These are phyloP conservation scores for Olyra latifolia DNA, from an alignment of 176 grass and related monocot species.

Conservation along the genomic window DNA sequence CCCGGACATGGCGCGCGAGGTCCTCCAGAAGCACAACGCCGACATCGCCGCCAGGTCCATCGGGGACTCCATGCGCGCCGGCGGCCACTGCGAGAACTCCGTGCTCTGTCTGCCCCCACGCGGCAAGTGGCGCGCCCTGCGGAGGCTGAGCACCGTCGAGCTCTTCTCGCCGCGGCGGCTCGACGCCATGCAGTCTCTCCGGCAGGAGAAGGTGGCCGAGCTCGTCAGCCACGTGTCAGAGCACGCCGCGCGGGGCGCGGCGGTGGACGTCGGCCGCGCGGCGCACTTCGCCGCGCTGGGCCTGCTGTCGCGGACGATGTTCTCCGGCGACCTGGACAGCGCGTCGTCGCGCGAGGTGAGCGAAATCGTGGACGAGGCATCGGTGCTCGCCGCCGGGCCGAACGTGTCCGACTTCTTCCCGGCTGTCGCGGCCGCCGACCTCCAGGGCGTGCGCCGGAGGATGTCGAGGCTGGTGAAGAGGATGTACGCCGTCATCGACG, in stretches of 20 bases:
- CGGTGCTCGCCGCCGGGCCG: background rate
- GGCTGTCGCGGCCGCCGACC: slow-evolving; percentile 24
- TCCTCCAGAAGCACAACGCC: slow-evolving; percentile 38
- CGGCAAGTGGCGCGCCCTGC: slow-evolving; percentile 35
- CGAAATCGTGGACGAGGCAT: background rate
- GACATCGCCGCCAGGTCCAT: background rate
- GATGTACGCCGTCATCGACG: background rate
- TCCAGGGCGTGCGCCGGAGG: slow-evolving; percentile 12
- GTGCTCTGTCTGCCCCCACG: background rate
- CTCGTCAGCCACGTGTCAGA: slow-evolving; percentile 17
- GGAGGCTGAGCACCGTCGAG: slow-evolving; percentile 35
- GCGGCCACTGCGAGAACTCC: background rate
- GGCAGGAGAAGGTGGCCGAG: slow-evolving; percentile 15
- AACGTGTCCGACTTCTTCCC: slow-evolving; percentile 49
- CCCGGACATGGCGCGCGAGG: slow-evolving; percentile 19
- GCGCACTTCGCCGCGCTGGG: slow-evolving; percentile 35
- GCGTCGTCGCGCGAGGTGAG: background rate
- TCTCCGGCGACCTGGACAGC: slow-evolving; percentile 46
- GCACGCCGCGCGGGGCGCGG: background rate
- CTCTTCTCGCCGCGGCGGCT: slow-evolving; percentile 43
- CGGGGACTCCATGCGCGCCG: background rate
- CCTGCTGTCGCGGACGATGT: slow-evolving; percentile 43
- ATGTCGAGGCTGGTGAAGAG: background rate
- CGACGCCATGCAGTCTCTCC: slow-evolving; percentile 12
- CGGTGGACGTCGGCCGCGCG: slow-evolving; percentile 30